phyloP scores from a whole-genome alignment of 371 early-diverging fungal species.

The Catenaria anguillulae region DNA sequence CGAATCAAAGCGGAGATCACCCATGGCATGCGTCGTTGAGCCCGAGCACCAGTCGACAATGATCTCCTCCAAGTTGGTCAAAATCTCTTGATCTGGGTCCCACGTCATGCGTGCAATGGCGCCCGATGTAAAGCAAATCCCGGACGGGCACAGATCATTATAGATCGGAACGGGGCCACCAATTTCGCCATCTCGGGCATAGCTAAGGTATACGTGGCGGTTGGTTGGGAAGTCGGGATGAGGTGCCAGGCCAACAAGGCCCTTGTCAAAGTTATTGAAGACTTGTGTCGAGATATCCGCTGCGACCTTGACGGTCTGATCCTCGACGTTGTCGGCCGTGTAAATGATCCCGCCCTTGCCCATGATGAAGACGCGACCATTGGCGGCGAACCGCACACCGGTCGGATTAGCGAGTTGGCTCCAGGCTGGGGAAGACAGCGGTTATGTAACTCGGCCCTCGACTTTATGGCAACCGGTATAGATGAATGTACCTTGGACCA shows the following conservation, averaged over 20 bases:
- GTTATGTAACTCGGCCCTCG: too few species aligned
- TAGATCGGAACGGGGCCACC: not conserved
- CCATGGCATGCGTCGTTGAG: not conserved
- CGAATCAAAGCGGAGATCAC: not conserved
- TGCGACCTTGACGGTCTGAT: too few species aligned
- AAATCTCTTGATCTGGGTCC: not conserved
- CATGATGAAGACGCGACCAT: constrained; percentile 1
- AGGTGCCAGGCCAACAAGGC: too few species aligned
- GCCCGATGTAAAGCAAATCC: not conserved
- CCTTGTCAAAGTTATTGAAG: too few species aligned
- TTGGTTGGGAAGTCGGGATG: too few species aligned
- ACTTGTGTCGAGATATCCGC: too few species aligned
- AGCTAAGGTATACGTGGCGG: too few species aligned
- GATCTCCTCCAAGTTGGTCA: not conserved
- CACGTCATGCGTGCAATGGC: not conserved
- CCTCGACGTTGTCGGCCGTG: too few species aligned
- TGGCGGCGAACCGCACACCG: not conserved
- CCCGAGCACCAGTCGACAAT: not conserved
- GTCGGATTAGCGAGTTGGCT: not conserved
- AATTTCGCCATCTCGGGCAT: too few species aligned
- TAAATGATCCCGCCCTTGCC: not conserved
- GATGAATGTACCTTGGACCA: too few species aligned
- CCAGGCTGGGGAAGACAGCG: too few species aligned
- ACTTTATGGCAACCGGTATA: too few species aligned
- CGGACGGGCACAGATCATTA: not conserved